Evolutionary conservation across 2,329 filamentous ascomycete species (phyloP), one percentile per base, ranked within the genome.

Genomic region (Aspergillus viridinutans): DNA sequence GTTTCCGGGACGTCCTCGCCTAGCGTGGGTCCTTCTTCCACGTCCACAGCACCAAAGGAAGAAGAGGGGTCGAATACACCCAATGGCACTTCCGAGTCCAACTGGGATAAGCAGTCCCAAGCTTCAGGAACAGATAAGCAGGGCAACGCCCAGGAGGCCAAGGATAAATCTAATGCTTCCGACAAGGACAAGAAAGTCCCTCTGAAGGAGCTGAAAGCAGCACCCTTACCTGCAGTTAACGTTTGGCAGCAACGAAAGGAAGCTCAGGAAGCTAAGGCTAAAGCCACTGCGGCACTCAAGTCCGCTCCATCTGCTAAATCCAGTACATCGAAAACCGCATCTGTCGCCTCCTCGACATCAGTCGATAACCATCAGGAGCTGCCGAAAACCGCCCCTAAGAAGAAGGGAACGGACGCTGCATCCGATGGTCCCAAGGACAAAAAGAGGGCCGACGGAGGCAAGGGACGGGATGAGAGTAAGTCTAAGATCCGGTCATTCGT

Each of bases 191-290:
- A 84, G 65, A 81, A 83, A 58, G 77, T 84, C 59, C 78, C 83
- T 65, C 77, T 85, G 48, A 74, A 78, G 59, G 83, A 88, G 66
- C 80, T 96, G 45, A 87, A 88, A 49, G 90, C 94, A 59, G 93
- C 93, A 20, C 89, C 91, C 29, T 81, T 90, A 47, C 94, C 94
- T 0, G 74, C 85, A 1, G 89, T 97, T 57, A 99, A 99, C 72
- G 80, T 92, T 60, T 99, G 94, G 93, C 83, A 87, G 61, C 85
- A 92, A 74, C 85, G 92, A 55, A 87, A 83, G 65, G 87, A 91
- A 67, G 86, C 85, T 64, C 77, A 81, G 59, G 74, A 81, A n/a
- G 76, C 79, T 42, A 82, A 81, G 69, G 65, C 69, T 52, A 82
- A 80, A 66, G 71, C 73, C 7, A 66, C 59, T 50, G 65, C 64